Evolutionary conservation across 2,329 filamentous ascomycete genomes (phyloP).

Genomic region (Stagonosporopsis tanaceti): DNA sequence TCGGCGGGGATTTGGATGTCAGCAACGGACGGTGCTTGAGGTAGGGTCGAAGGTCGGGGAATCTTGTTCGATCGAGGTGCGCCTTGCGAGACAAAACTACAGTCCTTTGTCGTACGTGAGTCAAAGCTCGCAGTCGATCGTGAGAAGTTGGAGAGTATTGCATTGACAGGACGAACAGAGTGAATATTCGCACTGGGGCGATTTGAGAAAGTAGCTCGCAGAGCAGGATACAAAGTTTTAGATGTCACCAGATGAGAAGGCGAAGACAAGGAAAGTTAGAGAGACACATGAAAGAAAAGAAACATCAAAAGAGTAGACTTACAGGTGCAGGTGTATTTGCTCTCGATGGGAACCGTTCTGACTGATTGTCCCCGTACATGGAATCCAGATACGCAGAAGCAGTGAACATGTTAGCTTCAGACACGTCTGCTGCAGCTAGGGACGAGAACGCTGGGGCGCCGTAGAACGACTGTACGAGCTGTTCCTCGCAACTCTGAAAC

Average conservation of each 20-base stretch:
- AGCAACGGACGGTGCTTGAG: constrained; percentile 77
- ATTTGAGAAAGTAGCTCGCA: constrained; percentile 27
- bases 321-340: constrained; percentile 58
- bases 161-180: constrained; percentile 46
- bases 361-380: constrained; percentile 73
- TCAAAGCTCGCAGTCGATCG: constrained; percentile 37
- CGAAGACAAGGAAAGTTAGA: constrained; percentile 24
- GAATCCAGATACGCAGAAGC: constrained; percentile 81
- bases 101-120: constrained; percentile 58
- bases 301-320: constrained; percentile 34
- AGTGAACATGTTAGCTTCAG: constrained; percentile 78
- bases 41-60: constrained; percentile 74
- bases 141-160: constrained; percentile 33
- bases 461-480: constrained; percentile 68
- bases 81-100: constrained; percentile 64
- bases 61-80: constrained; percentile 64
- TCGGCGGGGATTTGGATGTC: constrained; percentile 73
- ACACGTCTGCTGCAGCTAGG: constrained; percentile 77
- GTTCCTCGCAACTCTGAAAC: constrained; percentile 79
- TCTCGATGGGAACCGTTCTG: constrained; percentile 58
- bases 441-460: constrained; percentile 74
- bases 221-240: constrained; percentile 34
- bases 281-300: constrained; percentile 15
- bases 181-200: constrained; percentile 21
- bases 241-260: constrained; percentile 18